A percentile compares a stretch with the other conserved stretches of the same genome.
These are phyloP conservation scores for Cordyceps cicadae DNA, from an alignment of 2,329 filamentous ascomycete species.

Conservation along the genomic window DNA sequence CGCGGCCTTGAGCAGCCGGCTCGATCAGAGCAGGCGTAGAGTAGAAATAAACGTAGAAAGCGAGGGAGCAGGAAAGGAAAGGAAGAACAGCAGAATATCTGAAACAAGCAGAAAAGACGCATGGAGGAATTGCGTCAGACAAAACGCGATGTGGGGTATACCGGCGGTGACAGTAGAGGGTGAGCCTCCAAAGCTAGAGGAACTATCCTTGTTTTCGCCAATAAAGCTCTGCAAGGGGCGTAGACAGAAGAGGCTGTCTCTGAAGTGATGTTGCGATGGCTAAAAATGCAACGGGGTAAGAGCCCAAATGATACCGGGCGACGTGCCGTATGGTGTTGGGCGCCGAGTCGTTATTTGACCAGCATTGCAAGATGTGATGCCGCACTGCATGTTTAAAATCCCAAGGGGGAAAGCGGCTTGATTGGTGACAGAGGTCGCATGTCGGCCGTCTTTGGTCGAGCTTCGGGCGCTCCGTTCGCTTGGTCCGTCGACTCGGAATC, in stretches of 20 bases:
- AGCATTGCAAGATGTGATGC: background rate
- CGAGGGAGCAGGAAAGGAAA: background rate
- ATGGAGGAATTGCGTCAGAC: background rate
- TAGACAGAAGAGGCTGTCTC: background rate
- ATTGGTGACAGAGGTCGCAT: slow-evolving; percentile 48
- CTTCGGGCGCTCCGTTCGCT: slow-evolving; percentile 34
- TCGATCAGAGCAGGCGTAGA: background rate
- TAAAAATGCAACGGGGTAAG: slow-evolving; percentile 1
- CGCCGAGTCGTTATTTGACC: slow-evolving; percentile 4
- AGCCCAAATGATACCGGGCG: background rate
- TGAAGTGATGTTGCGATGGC: background rate
- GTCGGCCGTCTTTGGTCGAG: slow-evolving; percentile 29
- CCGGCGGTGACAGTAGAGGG: slow-evolving; percentile 13
- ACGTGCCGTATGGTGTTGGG: background rate
- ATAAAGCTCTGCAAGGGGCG: background rate
- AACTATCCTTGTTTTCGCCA: background rate
- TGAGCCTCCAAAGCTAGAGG: background rate
- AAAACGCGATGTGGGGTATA: slow-evolving; percentile 20
- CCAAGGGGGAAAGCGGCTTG: slow-evolving; percentile 49
- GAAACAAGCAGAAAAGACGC: background rate
- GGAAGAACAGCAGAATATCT: background rate
- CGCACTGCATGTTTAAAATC: slow-evolving; percentile 28
- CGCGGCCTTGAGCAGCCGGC: background rate
- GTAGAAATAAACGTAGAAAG: background rate
- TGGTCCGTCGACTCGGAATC: slow-evolving; percentile 38